A percentile compares a stretch with the other conserved stretches of the same genome.
phyloP scores from a whole-genome alignment of 768 basidiomycete genomes.

The Termitomyces sp. region DNA sequence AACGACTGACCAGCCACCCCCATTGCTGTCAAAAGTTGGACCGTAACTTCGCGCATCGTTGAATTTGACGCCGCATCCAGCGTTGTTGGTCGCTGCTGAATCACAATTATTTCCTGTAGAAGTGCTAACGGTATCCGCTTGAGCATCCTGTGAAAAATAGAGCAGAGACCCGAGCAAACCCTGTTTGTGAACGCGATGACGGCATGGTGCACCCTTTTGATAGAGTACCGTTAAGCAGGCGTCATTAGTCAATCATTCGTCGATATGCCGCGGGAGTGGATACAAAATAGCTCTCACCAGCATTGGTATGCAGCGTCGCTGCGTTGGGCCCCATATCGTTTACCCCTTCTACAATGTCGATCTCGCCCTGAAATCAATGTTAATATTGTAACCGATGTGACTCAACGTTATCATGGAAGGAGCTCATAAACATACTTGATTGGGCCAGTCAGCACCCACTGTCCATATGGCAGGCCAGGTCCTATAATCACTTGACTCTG shows the following conservation, averaged over 20 bases:
- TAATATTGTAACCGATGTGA: no score
- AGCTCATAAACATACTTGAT: constrained; percentile 19
- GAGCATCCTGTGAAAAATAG: not conserved
- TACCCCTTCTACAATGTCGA: constrained; percentile 40
- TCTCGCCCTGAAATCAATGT: constrained; percentile 34
- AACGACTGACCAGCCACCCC: constrained; percentile 52
- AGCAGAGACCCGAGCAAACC: constrained; percentile 24
- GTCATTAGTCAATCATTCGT: constrained; percentile 9
- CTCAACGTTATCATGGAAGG: not conserved
- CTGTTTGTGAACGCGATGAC: constrained; percentile 34
- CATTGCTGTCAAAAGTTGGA: constrained; percentile 48
- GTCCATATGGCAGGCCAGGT: constrained; percentile 57
- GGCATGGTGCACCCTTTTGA: constrained; percentile 52
- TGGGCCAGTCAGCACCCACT: constrained; percentile 43
- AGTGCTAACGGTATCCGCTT: constrained; percentile 21
- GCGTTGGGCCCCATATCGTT: constrained; percentile 33
- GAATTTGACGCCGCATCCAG: constrained; percentile 52
- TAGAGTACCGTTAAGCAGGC: not conserved
- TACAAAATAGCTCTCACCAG: constrained; percentile 38
- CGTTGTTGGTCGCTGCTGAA: constrained; percentile 39
- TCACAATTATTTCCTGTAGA: constrained; percentile 43
- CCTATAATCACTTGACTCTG: constrained; percentile 10
- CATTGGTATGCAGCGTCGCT: constrained; percentile 31
- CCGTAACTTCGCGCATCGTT: constrained; percentile 45
- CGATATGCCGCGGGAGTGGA: constrained; percentile 35